These are phyloP conservation scores for Amyloporia xantha DNA, from an alignment of 768 basidiomycete species.

Conservation along the genomic window DNA sequence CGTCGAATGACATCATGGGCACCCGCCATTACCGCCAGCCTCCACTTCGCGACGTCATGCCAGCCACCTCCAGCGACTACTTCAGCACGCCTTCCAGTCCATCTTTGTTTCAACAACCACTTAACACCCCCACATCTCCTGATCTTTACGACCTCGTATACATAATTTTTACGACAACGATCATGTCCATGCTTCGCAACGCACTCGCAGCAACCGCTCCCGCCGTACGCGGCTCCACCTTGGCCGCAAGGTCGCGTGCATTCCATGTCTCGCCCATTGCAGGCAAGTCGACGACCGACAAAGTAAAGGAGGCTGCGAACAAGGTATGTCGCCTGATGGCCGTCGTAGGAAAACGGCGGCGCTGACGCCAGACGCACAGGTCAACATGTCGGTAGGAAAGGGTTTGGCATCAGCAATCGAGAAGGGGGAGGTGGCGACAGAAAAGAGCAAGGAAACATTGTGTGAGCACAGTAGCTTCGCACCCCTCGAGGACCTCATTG, in stretches of 20 bases:
- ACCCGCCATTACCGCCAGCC: not conserved
- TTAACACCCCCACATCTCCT: not conserved
- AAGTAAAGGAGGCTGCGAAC: constrained; percentile 31
- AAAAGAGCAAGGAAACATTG: constrained; percentile 31
- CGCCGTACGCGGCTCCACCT: constrained; percentile 12
- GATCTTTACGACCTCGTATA: not conserved
- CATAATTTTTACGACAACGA: not conserved
- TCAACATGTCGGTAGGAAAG: constrained; percentile 35
- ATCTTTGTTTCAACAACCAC: not conserved
- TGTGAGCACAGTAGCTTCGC: constrained; percentile 17
- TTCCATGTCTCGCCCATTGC: constrained; percentile 27
- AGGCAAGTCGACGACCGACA: constrained; percentile 32
- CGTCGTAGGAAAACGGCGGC: not conserved
- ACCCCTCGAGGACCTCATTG: not conserved
- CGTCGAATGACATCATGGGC: not conserved
- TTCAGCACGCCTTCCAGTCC: not conserved
- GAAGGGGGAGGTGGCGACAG: constrained; percentile 33
- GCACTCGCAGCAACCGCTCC: constrained; percentile 19
- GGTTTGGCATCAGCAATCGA: constrained; percentile 37
- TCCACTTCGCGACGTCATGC: not conserved
- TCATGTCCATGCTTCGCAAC: constrained; percentile 23
- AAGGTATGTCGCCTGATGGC: constrained; percentile 24
- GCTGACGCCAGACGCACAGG: constrained; percentile 18
- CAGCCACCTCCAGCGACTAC: not conserved
- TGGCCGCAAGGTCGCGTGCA: constrained; percentile 13